Evolutionary conservation across 495 filamentous ascomycete genomes (phyloP), one percentile per base, ranked within the genome.

Genomic region (Trichocladium uniseriatum): DNA sequence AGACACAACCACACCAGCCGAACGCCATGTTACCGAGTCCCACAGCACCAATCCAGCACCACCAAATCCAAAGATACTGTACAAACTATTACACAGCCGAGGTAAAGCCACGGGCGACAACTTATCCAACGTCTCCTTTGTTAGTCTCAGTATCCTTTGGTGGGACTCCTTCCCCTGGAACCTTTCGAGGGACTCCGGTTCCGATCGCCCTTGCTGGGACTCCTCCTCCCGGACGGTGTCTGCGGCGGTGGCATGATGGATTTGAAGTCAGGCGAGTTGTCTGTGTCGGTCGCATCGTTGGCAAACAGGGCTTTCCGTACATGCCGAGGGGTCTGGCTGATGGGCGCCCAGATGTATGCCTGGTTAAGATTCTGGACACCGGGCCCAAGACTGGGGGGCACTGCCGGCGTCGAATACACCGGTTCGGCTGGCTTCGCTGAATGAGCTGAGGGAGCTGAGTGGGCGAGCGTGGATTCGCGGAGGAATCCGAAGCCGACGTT

Each of bases 401-500:
- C 38, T 1, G 62, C 59, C 0, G 65, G 63, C 5, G 64, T 63
- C 11, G 66, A 69, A 2, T 66, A 63, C 10, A 69, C 46, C 5
- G 63, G 51, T 11, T 48, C 43, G 11, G 56, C 48, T 6, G 62
- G 56, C 32, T 47, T 46, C 13, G 38, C 28, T 14, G 51, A 21
- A 29, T 56, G 50, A 0, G 56, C 24, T n/a, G n/a, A n/a, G n/a
- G n/a, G n/a, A 9, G 56, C 40, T 14, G 51, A 21, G 34, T 56
- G 50, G 1, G 56, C 24, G 11, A 60, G 45, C 13, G 57, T 47
- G 20, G 59, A 57, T 15, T 65, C 55, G 27, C 62, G 63, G 16
- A 63, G 53, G 8, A 53, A 60, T 10, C 61, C 57, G 47, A 82
- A 81, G 36, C 73, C 76, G 42, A 81, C 59, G 51, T 83, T 83